Evolutionary conservation across 2,329 filamentous ascomycete genomes (phyloP).

Genomic region (Scedosporium dehoogii): DNA sequence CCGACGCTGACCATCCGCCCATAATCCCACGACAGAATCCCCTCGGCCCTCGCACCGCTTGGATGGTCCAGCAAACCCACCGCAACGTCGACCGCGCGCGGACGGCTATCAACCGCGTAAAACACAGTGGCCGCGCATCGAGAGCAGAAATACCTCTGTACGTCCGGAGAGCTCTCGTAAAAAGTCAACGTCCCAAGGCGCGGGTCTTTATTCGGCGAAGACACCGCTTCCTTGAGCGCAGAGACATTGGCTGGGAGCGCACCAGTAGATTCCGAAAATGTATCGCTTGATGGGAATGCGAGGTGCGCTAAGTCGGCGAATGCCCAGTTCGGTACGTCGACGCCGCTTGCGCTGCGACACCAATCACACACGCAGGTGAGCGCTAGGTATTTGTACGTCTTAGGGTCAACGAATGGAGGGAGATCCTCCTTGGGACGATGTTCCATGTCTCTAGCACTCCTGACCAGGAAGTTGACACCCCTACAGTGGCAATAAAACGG

Average conservation of each 20-base stretch:
- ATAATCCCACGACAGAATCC: slow-evolving; percentile 29
- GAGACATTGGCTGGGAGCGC: slow-evolving; percentile 10
- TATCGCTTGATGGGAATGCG: slow-evolving; percentile 15
- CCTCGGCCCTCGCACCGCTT: slow-evolving; percentile 35
- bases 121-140: slow-evolving; percentile 37
- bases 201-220: slow-evolving; percentile 18
- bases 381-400: slow-evolving; percentile 26
- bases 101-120: slow-evolving; percentile 27
- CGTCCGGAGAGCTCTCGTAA: slow-evolving; percentile 31
- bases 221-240: slow-evolving; percentile 24
- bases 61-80: slow-evolving; percentile 31
- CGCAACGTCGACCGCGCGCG: slow-evolving; percentile 31
- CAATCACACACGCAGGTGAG: slow-evolving; percentile 36
- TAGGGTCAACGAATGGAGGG: slow-evolving; percentile 32
- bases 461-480: slow-evolving; percentile 32
- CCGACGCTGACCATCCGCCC: slow-evolving; percentile 20
- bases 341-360: slow-evolving; percentile 30
- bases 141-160: slow-evolving; percentile 38
- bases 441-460: slow-evolving; percentile 17
- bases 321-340: slow-evolving; percentile 35
- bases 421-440: slow-evolving; percentile 18
- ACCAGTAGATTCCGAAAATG: neutral
- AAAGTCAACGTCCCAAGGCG: slow-evolving; percentile 31
- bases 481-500: slow-evolving; percentile 34
- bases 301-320: slow-evolving; percentile 30